These are phyloP conservation scores for Suillus luteus DNA, from an alignment of 768 basidiomycete species.

Conservation along the genomic window DNA sequence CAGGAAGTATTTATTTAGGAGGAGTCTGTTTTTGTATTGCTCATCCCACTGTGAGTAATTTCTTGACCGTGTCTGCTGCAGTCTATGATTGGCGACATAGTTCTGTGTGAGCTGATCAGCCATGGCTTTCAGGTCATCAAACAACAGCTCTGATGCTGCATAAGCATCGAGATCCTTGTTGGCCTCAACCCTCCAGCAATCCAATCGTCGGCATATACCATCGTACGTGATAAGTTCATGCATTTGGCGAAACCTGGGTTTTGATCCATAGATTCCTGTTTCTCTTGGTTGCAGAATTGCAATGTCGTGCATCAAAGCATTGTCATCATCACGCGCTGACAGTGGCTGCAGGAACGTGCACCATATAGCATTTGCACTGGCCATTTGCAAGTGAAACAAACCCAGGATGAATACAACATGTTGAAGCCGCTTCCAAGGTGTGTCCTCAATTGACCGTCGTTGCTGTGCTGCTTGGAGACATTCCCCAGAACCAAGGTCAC, in stretches of 20 bases:
- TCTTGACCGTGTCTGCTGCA: not conserved
- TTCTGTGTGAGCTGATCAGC: not conserved
- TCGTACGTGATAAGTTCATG: not conserved
- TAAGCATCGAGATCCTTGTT: not conserved
- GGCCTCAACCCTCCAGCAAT: not conserved
- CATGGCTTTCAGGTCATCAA: not conserved
- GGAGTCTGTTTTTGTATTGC: not conserved
- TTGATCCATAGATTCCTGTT: slow-evolving; percentile 1
- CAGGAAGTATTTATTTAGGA: not conserved
- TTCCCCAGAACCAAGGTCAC: not conserved
- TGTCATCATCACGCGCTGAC: not conserved
- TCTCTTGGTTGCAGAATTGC: not conserved
- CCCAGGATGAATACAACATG: not conserved
- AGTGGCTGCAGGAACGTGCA: not conserved
- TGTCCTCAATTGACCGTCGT: not conserved
- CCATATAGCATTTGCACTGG: not conserved
- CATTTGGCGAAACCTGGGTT: not conserved
- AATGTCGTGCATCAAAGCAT: not conserved
- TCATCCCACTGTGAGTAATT: not conserved
- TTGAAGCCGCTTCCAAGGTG: not conserved
- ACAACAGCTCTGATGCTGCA: not conserved
- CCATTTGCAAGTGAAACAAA: not conserved
- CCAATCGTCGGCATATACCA: not conserved
- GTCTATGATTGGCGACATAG: not conserved
- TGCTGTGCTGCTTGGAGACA: not conserved